These are phyloP conservation scores for Phialophora expanda DNA, from an alignment of 2,329 filamentous ascomycete species.

Conservation along the genomic window DNA sequence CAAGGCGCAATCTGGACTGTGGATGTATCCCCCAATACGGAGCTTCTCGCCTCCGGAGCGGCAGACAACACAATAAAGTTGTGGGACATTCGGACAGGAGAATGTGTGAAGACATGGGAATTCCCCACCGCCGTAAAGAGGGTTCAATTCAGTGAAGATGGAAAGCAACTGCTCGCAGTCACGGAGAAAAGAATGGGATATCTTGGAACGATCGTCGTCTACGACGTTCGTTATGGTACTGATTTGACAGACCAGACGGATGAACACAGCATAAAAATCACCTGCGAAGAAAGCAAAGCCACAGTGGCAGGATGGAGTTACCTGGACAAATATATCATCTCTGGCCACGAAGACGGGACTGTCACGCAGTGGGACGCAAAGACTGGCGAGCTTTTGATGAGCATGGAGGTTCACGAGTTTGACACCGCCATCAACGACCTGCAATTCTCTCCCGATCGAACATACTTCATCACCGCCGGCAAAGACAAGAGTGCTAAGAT, in stretches of 20 bases:
- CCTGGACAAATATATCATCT: constrained; percentile 92
- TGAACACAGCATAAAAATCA: constrained; percentile 83
- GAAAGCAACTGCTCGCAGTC: constrained; percentile 84
- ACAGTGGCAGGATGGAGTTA: constrained; percentile 98
- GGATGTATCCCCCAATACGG: constrained; percentile 90
- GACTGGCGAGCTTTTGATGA: constrained; percentile 81
- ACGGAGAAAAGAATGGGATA: constrained; percentile 99
- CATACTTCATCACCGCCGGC: constrained; percentile 96
- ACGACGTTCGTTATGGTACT: constrained; percentile 84
- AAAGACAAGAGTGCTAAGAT: constrained; percentile 99
- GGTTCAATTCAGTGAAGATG: constrained; percentile 96
- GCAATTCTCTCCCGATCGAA: constrained; percentile 91
- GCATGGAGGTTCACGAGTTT: constrained; percentile 83
- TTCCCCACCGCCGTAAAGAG: constrained; percentile 97
- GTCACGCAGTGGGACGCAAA: constrained; percentile 91
- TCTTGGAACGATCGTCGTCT: constrained; percentile 89
- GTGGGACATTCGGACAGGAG: constrained; percentile 94
- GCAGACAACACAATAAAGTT: constrained; percentile 98
- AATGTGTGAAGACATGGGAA: constrained; percentile 95
- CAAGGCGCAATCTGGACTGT: constrained; percentile 98
- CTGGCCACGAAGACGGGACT: constrained; percentile 94
- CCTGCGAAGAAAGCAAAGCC: constrained; percentile 94
- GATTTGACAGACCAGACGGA: constrained; percentile 78
- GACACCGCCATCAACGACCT: constrained; percentile 85
- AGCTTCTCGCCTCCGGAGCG: constrained; percentile 90